A percentile compares a stretch with the other conserved stretches of the same genome.
Evolutionary conservation across 2,329 filamentous ascomycete genomes (phyloP).

Genomic region (Trichoderma hamatum): DNA sequence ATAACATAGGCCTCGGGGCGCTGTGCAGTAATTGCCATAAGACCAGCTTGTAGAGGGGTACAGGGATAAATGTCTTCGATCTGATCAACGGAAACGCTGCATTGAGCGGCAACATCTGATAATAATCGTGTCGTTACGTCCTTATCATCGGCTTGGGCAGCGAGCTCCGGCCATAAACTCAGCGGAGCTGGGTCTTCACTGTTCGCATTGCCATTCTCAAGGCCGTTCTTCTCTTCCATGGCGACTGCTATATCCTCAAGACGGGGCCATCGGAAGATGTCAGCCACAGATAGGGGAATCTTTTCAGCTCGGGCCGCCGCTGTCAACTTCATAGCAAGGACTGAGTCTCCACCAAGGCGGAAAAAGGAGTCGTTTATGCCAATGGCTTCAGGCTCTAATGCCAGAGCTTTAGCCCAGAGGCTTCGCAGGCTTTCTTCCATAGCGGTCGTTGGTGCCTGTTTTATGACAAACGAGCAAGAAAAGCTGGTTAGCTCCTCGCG

Average conservation of each 20-base stretch:
- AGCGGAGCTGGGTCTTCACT: background rate
- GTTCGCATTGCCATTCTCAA: too few relatives aligned
- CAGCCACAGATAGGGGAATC: background rate
- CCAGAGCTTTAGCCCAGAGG: background rate
- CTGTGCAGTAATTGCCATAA: conserved; percentile 12
- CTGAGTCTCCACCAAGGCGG: conserved; percentile 5
- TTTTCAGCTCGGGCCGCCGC: background rate
- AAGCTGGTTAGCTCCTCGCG: too few relatives aligned
- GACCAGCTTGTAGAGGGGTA: conserved; percentile 6
- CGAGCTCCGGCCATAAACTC: too few relatives aligned
- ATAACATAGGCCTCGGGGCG: conserved; percentile 10
- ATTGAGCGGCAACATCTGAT: conserved; percentile 9
- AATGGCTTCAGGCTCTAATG: background rate
- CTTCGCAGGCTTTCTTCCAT: background rate
- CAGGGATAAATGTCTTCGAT: too few relatives aligned
- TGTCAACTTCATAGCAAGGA: conserved; percentile 1
- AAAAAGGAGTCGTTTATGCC: conserved; percentile 6
- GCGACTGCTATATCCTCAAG: background rate
- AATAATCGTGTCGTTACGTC: background rate
- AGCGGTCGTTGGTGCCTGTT: too few relatives aligned
- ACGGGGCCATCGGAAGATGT: conserved; percentile 14
- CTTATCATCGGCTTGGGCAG: background rate
- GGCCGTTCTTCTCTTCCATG: too few relatives aligned
- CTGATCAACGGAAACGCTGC: conserved; percentile 11
- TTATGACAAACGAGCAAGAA: too few relatives aligned